phyloP scores from a whole-genome alignment of 2,329 filamentous ascomycete genomes.

The Magnaporthiopsis incrustans region DNA sequence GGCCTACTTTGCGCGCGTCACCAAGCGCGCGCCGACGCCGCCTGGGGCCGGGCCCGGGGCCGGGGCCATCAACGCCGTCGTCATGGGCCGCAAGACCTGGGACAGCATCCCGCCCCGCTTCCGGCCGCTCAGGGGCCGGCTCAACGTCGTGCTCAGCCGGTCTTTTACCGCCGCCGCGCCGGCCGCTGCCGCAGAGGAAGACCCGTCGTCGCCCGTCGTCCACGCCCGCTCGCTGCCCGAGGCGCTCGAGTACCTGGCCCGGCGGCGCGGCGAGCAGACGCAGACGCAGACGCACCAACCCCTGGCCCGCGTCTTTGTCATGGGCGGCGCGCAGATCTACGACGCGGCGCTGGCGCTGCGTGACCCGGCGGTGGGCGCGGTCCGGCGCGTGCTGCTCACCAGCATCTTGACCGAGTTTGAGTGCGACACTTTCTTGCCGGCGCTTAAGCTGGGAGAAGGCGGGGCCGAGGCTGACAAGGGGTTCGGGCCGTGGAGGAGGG shows the following conservation, averaged over 20 bases:
- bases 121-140: conserved; percentile 68
- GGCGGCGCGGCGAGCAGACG: conserved; percentile 6
- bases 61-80: conserved; percentile 57
- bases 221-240: conserved; percentile 50
- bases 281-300: not conserved
- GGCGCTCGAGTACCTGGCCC: conserved; percentile 41
- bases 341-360: conserved; percentile 53
- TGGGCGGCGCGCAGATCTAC: conserved; percentile 87
- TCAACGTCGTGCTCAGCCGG: conserved; percentile 75
- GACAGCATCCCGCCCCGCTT: conserved; percentile 76
- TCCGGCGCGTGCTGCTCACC: conserved; percentile 61
- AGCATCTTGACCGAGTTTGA: conserved; percentile 61
- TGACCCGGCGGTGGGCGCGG: conserved; percentile 27
- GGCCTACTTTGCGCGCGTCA: conserved; percentile 89
- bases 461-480: too few species aligned
- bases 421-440: conserved; percentile 65
- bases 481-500: conserved; percentile 41
- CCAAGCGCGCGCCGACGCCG: conserved; percentile 47
- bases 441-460: conserved; percentile 41
- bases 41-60: too few species aligned
- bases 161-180: conserved; percentile 22
- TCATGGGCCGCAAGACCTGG: conserved; percentile 98
- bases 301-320: conserved; percentile 66
- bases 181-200: conserved; percentile 6
- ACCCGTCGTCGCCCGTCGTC: conserved; percentile 36